phyloP scores from a whole-genome alignment of 192 early-diverging fungal species.

The Dimargaris cristalligena region DNA sequence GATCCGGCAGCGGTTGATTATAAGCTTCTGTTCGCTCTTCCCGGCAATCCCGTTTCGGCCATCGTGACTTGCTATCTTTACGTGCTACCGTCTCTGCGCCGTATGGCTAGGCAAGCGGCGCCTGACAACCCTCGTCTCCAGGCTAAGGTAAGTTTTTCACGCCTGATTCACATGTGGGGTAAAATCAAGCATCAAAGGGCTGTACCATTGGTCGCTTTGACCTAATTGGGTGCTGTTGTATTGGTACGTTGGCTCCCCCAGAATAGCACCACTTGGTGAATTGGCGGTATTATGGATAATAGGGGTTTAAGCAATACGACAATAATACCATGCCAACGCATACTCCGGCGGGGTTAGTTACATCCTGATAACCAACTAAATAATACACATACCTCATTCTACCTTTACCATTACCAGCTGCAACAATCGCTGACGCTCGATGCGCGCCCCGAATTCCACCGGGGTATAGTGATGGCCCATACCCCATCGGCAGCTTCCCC shows the following conservation, averaged over 20 bases:
- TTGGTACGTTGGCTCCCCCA: no score
- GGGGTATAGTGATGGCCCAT: constrained; percentile 21
- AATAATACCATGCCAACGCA: no score
- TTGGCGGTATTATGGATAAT: no score
- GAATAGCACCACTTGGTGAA: no score
- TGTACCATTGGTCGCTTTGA: not conserved
- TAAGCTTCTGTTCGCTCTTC: constrained; percentile 70
- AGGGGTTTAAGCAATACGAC: no score
- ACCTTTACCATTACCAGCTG: constrained; percentile 24
- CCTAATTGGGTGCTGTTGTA: not conserved
- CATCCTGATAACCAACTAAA: no score
- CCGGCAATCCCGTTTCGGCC: constrained; percentile 91
- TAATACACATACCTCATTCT: no score
- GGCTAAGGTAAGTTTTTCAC: constrained; percentile 47
- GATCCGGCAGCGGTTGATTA: constrained; percentile 14
- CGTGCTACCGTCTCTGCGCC: constrained; percentile 67
- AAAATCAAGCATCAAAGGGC: no score
- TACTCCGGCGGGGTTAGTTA: no score
- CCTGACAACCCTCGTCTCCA: constrained; percentile 31
- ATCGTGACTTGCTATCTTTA: constrained; percentile 79
- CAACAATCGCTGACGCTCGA: constrained; percentile 37
- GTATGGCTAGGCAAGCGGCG: constrained; percentile 47
- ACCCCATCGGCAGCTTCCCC: constrained; percentile 18
- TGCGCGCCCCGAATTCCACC: constrained; percentile 51
- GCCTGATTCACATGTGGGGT: no score